Evolutionary conservation across 768 basidiomycete genomes (phyloP).

Genomic region (Russula earlei): DNA sequence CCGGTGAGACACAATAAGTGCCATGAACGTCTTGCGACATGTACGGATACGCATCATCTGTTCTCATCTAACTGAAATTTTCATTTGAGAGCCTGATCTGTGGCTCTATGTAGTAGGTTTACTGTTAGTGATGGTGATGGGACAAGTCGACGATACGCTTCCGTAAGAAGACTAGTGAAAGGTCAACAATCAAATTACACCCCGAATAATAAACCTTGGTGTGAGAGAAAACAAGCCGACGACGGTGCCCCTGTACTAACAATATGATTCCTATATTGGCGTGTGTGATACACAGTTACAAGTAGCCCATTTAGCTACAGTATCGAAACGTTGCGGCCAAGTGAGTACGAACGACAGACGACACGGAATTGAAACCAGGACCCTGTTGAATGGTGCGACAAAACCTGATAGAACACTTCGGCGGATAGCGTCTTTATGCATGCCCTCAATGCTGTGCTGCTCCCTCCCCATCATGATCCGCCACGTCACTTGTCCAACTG

Average conservation of each 20-base stretch:
- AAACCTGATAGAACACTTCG: neutral
- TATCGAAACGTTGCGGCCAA: neutral
- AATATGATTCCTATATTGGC: neutral
- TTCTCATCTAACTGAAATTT: no score
- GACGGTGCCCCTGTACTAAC: neutral
- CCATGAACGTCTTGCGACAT: no score
- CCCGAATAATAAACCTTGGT: no score
- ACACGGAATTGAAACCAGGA: neutral
- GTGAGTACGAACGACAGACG: neutral
- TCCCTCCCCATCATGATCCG: neutral
- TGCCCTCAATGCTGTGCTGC: neutral
- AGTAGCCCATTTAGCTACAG: neutral
- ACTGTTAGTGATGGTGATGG: neutral
- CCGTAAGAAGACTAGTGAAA: no score
- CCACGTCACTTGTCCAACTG: conserved; percentile 11
- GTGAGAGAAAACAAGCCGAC: neutral
- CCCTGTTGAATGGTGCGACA: neutral
- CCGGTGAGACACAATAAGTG: no score
- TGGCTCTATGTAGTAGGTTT: no score
- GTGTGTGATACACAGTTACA: neutral
- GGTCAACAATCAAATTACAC: no score
- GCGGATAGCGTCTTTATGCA: neutral
- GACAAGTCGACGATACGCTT: no score
- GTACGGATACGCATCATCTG: no score
- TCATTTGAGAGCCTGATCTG: no score